Conservation (phyloP, 176 grass and related monocot species). For the Oryza nivara region DNA sequence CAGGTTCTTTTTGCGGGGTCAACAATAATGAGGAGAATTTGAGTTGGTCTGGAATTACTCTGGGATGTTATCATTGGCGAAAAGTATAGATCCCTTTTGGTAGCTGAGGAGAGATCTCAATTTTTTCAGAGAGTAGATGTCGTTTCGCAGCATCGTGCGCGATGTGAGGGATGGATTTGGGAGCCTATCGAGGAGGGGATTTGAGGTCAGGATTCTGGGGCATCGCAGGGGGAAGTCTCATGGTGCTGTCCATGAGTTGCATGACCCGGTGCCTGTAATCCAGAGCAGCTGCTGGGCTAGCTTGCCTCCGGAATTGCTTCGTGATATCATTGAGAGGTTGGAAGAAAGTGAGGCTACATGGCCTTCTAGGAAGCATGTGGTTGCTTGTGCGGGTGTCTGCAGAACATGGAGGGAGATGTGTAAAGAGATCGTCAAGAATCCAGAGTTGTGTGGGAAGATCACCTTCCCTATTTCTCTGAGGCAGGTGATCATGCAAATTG, state of each 20-base stretch:
- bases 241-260: constrained; percentile 67
- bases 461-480: constrained; percentile 76
- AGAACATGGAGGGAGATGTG: constrained; percentile 80
- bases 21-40: constrained; percentile 6
- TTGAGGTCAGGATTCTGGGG: constrained; percentile 52
- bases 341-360: constrained; percentile 67
- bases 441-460: constrained; percentile 64
- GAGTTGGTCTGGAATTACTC: background rate
- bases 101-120: constrained; percentile 12
- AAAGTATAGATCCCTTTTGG: background rate
- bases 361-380: constrained; percentile 68
- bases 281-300: constrained; percentile 67
- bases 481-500: constrained; percentile 47
- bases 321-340: constrained; percentile 72
- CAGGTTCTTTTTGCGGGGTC: constrained; percentile 21
- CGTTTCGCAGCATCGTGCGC: constrained; percentile 59
- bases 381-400: constrained; percentile 70
- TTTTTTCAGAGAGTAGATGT: constrained; percentile 54
- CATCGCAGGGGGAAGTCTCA: constrained; percentile 60
- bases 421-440: constrained; percentile 64
- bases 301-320: constrained; percentile 71
- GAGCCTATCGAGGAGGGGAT: constrained; percentile 66
- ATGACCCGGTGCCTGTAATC: constrained; percentile 50
- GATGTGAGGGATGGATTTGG: constrained; percentile 68
- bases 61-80: constrained; percentile 27